Percentiles rank a stretch among this genome's conserved stretches.
phyloP scores from a whole-genome alignment of 2,329 filamentous ascomycete genomes.

The Corynespora cassiicola region DNA sequence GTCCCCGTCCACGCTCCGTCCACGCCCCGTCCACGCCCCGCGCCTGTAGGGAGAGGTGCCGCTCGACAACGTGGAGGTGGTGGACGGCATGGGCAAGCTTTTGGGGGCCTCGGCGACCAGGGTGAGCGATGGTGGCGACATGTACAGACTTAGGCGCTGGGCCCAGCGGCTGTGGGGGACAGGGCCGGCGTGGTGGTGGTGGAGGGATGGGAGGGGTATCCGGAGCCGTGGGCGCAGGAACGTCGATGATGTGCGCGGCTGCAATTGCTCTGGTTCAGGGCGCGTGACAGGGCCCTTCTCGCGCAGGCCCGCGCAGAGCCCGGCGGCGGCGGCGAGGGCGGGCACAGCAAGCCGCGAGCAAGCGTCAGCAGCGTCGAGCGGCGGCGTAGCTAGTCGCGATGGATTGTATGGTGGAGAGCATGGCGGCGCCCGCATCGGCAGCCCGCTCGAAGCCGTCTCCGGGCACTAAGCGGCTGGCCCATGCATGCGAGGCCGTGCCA shows the following conservation, averaged over 20 bases:
- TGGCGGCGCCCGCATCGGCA: conserved; percentile 25
- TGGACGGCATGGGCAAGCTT: too few species aligned
- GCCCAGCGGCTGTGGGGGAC: too few species aligned
- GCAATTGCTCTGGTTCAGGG: too few species aligned
- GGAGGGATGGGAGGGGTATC: not conserved
- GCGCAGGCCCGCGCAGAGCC: too few species aligned
- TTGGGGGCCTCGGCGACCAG: too few species aligned
- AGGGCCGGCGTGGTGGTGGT: conserved; percentile 2
- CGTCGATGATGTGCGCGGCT: conserved; percentile 2
- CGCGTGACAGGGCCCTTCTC: too few species aligned
- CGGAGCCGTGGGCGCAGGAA: not conserved
- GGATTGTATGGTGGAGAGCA: conserved; percentile 16
- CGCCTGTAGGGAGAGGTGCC: too few species aligned
- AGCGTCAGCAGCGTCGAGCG: not conserved
- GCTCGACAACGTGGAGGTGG: too few species aligned
- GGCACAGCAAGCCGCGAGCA: not conserved
- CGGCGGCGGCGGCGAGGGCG: conserved; percentile 4
- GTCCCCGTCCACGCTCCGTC: too few species aligned
- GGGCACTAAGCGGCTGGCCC: conserved; percentile 22
- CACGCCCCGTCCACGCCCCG: too few species aligned
- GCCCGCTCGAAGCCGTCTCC: conserved; percentile 20
- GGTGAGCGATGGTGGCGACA: too few species aligned
- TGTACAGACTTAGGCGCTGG: too few species aligned
- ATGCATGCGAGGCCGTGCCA: conserved; percentile 7
- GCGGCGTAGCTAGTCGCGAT: conserved; percentile 7